Conservation (phyloP, 2,329 filamentous ascomycete species). For the Plenodomus biglobosus region DNA sequence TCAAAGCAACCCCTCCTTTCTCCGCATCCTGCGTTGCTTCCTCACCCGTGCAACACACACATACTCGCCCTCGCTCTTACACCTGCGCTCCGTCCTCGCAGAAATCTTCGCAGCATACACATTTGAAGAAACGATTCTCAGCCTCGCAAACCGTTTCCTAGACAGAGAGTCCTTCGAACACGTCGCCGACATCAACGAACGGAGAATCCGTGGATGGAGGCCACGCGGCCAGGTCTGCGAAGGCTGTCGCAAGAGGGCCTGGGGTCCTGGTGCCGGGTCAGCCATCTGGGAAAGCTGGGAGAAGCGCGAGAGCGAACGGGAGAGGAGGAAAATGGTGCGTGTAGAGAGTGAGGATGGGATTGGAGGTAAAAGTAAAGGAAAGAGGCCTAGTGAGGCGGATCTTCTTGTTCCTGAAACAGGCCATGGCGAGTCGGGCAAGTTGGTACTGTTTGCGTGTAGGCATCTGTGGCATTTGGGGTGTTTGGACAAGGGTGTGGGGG, state of each 20-base stretch:
- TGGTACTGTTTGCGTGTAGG: constrained; percentile 46
- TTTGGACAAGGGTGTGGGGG: constrained; percentile 26
- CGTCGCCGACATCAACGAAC: constrained; percentile 70
- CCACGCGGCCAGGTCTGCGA: constrained; percentile 86
- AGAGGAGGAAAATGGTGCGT: constrained; percentile 52
- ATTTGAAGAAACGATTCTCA: constrained; percentile 88
- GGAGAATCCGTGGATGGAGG: constrained; percentile 85
- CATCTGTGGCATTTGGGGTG: constrained; percentile 45
- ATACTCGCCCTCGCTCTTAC: constrained; percentile 76
- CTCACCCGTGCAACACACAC: constrained; percentile 77
- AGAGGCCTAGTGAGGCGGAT: constrained; percentile 12
- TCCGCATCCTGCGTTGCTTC: constrained; percentile 86
- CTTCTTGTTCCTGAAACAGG: constrained; percentile 8
- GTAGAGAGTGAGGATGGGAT: constrained; percentile 41
- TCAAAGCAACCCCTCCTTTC: constrained; percentile 70
- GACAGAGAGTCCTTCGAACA: constrained; percentile 87
- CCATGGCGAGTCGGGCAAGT: constrained; percentile 4
- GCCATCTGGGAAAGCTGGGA: constrained; percentile 84
- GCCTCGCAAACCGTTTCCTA: constrained; percentile 80
- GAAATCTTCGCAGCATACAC: constrained; percentile 95
- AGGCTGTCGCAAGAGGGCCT: constrained; percentile 76
- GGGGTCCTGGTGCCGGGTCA: constrained; percentile 82
- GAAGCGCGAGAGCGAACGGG: constrained; percentile 48
- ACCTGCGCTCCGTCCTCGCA: constrained; percentile 78
- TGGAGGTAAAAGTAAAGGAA: constrained; percentile 50